Evolutionary conservation across 2,329 filamentous ascomycete genomes (phyloP), one percentile per base, ranked within the genome.

Genomic region (Cytospora paraplurivora): DNA sequence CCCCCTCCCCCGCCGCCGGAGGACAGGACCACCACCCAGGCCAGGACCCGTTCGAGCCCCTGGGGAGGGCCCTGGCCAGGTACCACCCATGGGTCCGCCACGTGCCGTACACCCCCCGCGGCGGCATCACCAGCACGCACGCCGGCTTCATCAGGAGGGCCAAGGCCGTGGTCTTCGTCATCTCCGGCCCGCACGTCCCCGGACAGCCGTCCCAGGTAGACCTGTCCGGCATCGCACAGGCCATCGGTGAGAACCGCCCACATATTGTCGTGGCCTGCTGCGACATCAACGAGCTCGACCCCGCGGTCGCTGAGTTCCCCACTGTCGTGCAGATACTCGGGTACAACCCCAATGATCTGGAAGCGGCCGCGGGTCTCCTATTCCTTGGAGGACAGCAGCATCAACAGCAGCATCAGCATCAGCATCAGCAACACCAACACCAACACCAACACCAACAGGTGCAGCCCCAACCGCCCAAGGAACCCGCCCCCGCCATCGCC

Each of bases 31-130:
- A 74, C 52, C 79, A 76, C 69, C 67, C 53, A 27, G 63, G 19
- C 17, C 66, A 62, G 51, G 90, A 93, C 71, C 90, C 90, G 0
- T 93, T 93, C 71, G 89, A 93, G 73, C 81, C 84, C 15, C 78
- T 93, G 19, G 90, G 90, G 21, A 81, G 82, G 66, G 83, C 85
- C 52, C 74, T 93, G 56, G 84, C 85, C 56, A 78, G 76, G 56
- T 79, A 83, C 68, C 87, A 90, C 70, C 76, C 81, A 3, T 81
- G 80, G 73, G 80, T 93, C 66, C 85, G 88, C 21, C 90, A 93
- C 72, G 85, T 92, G 51, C 89, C 90, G 7, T 93, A 91, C 70
- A 85, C 86, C 6, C 83, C 85, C 54, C 80, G 81, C 59, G 75
- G 80, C 63, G 88, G 88, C 50, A 85, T 91, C 72, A 89, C 86